Evolutionary conservation across 192 early-diverging fungal species (phyloP), one percentile per base, ranked within the genome.

Genomic region (Podila clonocystis): DNA sequence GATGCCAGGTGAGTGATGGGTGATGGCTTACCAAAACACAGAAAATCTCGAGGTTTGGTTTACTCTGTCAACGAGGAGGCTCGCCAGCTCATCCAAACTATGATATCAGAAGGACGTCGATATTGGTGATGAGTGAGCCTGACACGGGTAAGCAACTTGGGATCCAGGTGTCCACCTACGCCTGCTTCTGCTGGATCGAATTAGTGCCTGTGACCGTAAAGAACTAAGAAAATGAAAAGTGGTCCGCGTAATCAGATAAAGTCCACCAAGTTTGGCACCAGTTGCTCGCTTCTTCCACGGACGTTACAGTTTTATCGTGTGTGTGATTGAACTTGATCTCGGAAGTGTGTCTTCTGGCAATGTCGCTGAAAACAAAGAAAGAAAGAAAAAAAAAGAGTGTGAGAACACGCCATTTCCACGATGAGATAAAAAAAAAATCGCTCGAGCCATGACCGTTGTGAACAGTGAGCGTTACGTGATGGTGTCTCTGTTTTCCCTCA

Each of bases 241-340:
- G 34, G 0, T 36, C 3, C 7, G n/a, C n/a, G n/a, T n/a, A 11
- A 9, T 36, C 9, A n/a, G 19, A 17, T 34, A 17, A 34, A 3
- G 2, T 41, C 64, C 34, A 34, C 26, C 9, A 17, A 34, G 49
- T 15, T 41, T 29, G 19, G 22, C 55, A 58, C 19, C n/a, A 55
- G 3, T 19, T 52, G 26, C 19, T 20, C 31, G 15, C 11, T 5
- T 24, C 58, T 38, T 31, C 30, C 22, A 55, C 2, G 7, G 6
- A 55, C 52, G 52, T 45, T 69, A 75, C 73, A 4, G 41, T 28
- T 50, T 68, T 28, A 0, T 41, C 52, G 4, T 9, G n/a, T 0
- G 20, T 52, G 20, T 75, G 73, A 31, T 69, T 66, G 62, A 68
- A 75, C 33, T 68, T 75, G 67, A 75, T 75, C 17, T 66, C 50